Evolutionary conservation across 1,284 basidiomycete species (phyloP).

Genomic region (Cystobasidium sp.): DNA sequence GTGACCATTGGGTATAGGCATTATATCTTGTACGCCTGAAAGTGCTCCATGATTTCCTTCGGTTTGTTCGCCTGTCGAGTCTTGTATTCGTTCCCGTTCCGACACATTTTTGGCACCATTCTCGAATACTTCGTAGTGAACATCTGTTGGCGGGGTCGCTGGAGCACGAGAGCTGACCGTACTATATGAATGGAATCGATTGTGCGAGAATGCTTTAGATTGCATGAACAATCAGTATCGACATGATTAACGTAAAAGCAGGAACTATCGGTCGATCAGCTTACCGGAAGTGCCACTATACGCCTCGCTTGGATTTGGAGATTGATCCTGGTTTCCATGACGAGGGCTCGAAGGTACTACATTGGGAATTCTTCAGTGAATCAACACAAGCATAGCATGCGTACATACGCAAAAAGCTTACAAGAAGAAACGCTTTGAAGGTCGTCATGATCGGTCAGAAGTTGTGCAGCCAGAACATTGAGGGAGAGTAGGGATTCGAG

Average conservation of each 20-base stretch:
- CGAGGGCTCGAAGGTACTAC: no score
- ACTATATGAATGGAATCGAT: constrained; percentile 9
- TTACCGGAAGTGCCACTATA: constrained; percentile 8
- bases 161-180: constrained; percentile 25
- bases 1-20: no score
- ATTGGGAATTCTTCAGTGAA: no score
- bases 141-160: constrained; percentile 4
- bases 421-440: background rate
- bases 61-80: no score
- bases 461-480: constrained; percentile 28
- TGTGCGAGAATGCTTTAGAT: background rate
- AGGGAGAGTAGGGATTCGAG: constrained; percentile 37
- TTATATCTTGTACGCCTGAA: no score
- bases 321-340: background rate
- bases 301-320: constrained; percentile 7
- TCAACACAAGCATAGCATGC: background rate
- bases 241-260: background rate
- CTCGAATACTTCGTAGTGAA: background rate
- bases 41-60: no score
- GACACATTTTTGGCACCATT: no score
- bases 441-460: constrained; percentile 31
- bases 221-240: background rate
- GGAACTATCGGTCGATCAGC: background rate
- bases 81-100: no score
- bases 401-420: background rate